phyloP scores from a whole-genome alignment of 2,329 filamentous ascomycete genomes.

The Venturia effusa region DNA sequence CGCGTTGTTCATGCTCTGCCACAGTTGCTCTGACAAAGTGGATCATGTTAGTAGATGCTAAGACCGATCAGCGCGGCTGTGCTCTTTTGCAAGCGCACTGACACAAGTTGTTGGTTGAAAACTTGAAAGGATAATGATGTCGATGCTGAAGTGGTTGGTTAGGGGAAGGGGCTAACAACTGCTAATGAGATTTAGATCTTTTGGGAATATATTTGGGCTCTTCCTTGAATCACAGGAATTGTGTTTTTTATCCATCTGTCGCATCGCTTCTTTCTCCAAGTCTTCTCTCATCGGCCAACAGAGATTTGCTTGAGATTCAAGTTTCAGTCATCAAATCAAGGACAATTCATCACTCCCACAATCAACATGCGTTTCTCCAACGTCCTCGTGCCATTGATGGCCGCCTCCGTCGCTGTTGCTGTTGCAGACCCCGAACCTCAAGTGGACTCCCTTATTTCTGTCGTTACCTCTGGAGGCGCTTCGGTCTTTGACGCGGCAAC shows the following conservation, averaged over 20 bases:
- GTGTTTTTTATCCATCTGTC: too few relatives aligned
- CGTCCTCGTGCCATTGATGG: not conserved
- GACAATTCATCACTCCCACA: not conserved
- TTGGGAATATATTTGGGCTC: not conserved
- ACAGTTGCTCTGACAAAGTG: not conserved
- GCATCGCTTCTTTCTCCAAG: not conserved
- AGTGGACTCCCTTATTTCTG: not conserved
- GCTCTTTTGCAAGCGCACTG: not conserved
- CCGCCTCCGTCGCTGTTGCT: not conserved
- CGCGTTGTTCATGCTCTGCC: not conserved
- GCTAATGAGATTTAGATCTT: not conserved
- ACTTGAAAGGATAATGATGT: not conserved
- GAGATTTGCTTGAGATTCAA: too few relatives aligned
- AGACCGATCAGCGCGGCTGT: not conserved
- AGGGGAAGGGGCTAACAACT: not conserved
- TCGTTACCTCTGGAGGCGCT: not conserved
- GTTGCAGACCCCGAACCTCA: not conserved
- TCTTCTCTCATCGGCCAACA: not conserved
- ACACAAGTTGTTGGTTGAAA: too few relatives aligned
- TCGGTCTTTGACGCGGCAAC: slow-evolving; percentile 6
- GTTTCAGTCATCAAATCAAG: not conserved
- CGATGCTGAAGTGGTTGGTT: not conserved
- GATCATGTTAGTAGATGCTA: not conserved
- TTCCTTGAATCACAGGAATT: too few relatives aligned
- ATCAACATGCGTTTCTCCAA: slow-evolving; percentile 1